Conservation (phyloP, 1,139 yeast species). For the Suhomyces choctaworum region DNA sequence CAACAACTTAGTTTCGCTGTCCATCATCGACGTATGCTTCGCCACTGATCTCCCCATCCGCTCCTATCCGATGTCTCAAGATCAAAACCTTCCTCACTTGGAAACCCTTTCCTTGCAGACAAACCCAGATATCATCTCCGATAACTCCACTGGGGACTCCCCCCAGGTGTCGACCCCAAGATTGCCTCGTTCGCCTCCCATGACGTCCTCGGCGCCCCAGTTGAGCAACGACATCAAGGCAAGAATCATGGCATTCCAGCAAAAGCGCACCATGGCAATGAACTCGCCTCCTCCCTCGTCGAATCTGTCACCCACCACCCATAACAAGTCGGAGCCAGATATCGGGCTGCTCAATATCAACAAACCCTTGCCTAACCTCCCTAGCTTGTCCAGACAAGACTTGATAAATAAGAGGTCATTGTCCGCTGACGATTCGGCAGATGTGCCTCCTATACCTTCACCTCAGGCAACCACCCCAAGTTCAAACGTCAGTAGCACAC, state of each 20-base stretch:
- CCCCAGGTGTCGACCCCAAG: slow-evolving; percentile 1
- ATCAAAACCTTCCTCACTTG: slow-evolving; percentile 3
- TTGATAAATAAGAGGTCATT: slow-evolving; percentile 8
- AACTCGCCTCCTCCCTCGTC: slow-evolving; percentile 24
- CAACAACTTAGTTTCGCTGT: neutral
- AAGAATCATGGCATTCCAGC: slow-evolving; percentile 71
- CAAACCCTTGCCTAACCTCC: slow-evolving; percentile 6
- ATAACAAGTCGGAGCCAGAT: neutral
- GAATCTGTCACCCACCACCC: slow-evolving; percentile 14
- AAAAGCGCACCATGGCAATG: slow-evolving; percentile 49
- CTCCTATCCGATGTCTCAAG: slow-evolving; percentile 4
- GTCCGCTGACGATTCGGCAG: slow-evolving; percentile 15
- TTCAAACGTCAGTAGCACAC: neutral
- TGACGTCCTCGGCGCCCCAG: slow-evolving; percentile 22
- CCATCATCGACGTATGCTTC: neutral
- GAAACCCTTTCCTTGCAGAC: slow-evolving; percentile 6
- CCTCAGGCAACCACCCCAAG: slow-evolving; percentile 15
- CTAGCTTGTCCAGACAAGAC: slow-evolving; percentile 3
- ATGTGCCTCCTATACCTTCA: slow-evolving; percentile 17
- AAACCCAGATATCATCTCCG: neutral
- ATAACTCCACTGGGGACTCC: neutral
- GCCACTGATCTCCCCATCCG: neutral
- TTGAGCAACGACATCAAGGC: slow-evolving; percentile 72
- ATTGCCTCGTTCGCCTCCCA: slow-evolving; percentile 11
- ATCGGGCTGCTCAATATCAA: slow-evolving; percentile 1